Evolutionary conservation across 768 basidiomycete genomes (phyloP), one percentile per base, ranked within the genome.

Genomic region (Mycena sanguinolenta): DNA sequence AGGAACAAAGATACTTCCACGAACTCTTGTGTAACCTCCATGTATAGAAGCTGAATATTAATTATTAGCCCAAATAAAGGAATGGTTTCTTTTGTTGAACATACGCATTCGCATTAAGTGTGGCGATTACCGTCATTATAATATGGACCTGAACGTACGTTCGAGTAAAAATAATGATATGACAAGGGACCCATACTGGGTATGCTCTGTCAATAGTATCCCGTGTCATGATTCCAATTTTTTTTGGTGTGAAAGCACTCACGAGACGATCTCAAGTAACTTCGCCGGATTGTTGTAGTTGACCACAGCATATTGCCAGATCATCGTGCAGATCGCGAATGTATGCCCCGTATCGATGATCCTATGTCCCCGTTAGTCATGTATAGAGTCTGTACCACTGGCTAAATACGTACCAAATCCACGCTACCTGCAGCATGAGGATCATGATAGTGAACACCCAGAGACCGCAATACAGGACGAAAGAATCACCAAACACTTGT

Each of bases 281-380:
- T n/a, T n/a, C n/a, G n/a, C n/a, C n/a, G 53, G 53, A 17, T 54
- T 54, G 6, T 81, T 82, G 70, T 79, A 83, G 39, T 80, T 65
- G 0, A 49, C 58, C 23, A 84, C 82, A 9, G 83, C 65, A 68
- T 83, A 84, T 39, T 82, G 73, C 83, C 84, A 86, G 14, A 84
- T 63, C 4, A 82, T 76, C 3, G 74, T 71, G 79, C 82, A 83
- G 27, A 85, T 81, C 61, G 83, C 78, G 17, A 67, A 71, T 0
- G 83, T 84, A 69, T 86, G 85, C 1, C 73, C 70, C 8, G 76
- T 76, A 65, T 86, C 85, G 25, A 83, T 78, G 16, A 80, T 8
- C 83, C 84, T 84, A 57, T 6, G 17, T 17, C 16, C n/a, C 16
- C 21, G n/a, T 54, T 12, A 54, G 53, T 17, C 23, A 54, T 13